Evolutionary conservation across 2,329 filamentous ascomycete genomes (phyloP).

Genomic region (Polytolypa hystricis): DNA sequence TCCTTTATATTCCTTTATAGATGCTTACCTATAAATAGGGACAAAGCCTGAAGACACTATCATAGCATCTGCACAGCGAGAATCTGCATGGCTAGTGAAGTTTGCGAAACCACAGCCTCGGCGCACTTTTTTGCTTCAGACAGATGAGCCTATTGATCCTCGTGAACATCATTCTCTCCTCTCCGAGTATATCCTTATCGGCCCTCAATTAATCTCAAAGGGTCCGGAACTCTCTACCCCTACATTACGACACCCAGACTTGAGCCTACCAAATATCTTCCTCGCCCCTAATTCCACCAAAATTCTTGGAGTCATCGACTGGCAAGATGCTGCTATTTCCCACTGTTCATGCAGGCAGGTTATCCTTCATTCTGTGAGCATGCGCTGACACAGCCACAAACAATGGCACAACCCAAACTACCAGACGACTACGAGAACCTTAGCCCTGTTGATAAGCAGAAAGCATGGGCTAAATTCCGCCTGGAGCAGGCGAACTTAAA

Average conservation of each 20-base stretch:
- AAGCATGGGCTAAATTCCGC: conserved; percentile 2
- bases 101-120: conserved; percentile 18
- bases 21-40: conserved; percentile 2
- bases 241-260: conserved; percentile 7
- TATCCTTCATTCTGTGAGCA: conserved; percentile 10
- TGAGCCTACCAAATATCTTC: conserved; percentile 8
- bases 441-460: conserved; percentile 1
- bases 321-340: conserved; percentile 10
- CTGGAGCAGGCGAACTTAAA: conserved; percentile 9
- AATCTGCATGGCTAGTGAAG: conserved; percentile 13
- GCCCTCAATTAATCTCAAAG: conserved; percentile 1
- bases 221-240: not conserved
- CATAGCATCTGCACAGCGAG: conserved; percentile 18
- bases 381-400: conserved; percentile 3
- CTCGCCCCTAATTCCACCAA: conserved; percentile 7
- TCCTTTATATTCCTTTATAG: conserved; percentile 1
- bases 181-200: conserved; percentile 14
- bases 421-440: conserved; percentile 5
- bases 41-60: conserved; percentile 13
- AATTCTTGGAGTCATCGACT: conserved; percentile 9
- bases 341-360: conserved; percentile 8
- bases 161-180: conserved; percentile 17
- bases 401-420: conserved; percentile 3
- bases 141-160: conserved; percentile 15
- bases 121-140: conserved; percentile 19